Evolutionary conservation across 2,329 filamentous ascomycete species (phyloP), one percentile per base, ranked within the genome.

Genomic region (Penicillium sp.): DNA sequence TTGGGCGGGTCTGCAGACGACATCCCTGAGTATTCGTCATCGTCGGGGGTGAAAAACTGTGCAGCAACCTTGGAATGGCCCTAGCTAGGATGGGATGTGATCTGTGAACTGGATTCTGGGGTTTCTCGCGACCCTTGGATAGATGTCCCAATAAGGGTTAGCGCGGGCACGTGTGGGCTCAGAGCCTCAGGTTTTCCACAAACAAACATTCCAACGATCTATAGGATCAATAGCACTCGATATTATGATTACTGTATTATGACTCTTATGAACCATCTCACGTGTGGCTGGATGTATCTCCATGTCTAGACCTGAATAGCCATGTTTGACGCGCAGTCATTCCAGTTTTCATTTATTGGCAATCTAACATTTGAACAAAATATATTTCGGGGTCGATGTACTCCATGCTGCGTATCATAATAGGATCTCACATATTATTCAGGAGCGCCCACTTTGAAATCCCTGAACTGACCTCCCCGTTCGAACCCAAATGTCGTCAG

Each of bases 1-100:
- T 62, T 58, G 52, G 56, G 61, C 45, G 63, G 62, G 56, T 68
- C 65, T 61, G 63, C 63, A 11, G 90, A 92, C 25, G 91, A 93
- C 65, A 67, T 67, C 42, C 55, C 62, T 57, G 57, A 23, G 26
- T 25, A 46, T 59, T 56, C 61, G 55, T 62, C 63, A 66, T 67
- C 52, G 51, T 54, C 60, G 52, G 52, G 55, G 53, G 59, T 52
- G 54, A 57, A 48, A 8, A 39, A 31, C 3, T 35, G 0, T 23
- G 31, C 39, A 42, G 19, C 19, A 23, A 23, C 19, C 19, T 42
- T 42, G 39, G 39, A 42, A 42, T 42, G 19, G 11, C 11, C 39
- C 39, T 23, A 21, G 37, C n/a, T 42, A 42, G n/a, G 19, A 21
- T 42, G 19, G 19, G 39, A 42, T 42, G 9, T 21, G 39, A 48